A percentile compares a stretch with the other conserved stretches of the same genome.
phyloP scores from a whole-genome alignment of 2,329 filamentous ascomycete genomes.

The Neophaeococcomyces mojaviensis region DNA sequence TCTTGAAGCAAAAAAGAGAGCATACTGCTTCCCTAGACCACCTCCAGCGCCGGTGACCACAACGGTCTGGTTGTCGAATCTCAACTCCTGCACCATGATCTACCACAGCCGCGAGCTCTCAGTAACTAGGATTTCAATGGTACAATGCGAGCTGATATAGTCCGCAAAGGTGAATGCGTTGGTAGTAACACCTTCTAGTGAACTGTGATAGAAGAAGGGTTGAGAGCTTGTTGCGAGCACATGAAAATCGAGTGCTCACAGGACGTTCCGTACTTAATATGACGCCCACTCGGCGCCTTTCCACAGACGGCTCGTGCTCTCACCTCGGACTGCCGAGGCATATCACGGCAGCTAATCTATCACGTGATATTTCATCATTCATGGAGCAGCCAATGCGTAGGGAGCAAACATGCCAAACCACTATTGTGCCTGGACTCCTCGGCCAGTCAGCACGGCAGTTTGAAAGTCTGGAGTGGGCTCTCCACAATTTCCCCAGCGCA shows the following conservation, averaged over 20 bases:
- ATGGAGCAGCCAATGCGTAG: not conserved
- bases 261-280: not conserved
- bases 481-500: no score
- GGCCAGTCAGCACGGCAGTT: conserved; percentile 1
- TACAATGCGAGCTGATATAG: not conserved
- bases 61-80: conserved; percentile 82
- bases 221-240: not conserved
- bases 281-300: not conserved
- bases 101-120: not conserved
- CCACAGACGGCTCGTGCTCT: not conserved
- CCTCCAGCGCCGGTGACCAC: conserved; percentile 82
- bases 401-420: no score
- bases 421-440: not conserved
- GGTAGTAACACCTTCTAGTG: not conserved
- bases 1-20: conserved; percentile 80
- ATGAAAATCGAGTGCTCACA: conserved; percentile 1
- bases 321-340: conserved; percentile 1
- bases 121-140: conserved; percentile 4
- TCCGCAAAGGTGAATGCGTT: not conserved
- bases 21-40: conserved; percentile 74
- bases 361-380: not conserved
- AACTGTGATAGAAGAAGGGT: not conserved
- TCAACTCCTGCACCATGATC: conserved; percentile 58
- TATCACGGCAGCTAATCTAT: not conserved
- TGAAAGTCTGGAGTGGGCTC: no score